Percentiles rank a stretch among this genome's conserved stretches.
These are phyloP conservation scores for Scedosporium minutisporum DNA, from an alignment of 2,329 filamentous ascomycete genomes.

Conservation along the genomic window DNA sequence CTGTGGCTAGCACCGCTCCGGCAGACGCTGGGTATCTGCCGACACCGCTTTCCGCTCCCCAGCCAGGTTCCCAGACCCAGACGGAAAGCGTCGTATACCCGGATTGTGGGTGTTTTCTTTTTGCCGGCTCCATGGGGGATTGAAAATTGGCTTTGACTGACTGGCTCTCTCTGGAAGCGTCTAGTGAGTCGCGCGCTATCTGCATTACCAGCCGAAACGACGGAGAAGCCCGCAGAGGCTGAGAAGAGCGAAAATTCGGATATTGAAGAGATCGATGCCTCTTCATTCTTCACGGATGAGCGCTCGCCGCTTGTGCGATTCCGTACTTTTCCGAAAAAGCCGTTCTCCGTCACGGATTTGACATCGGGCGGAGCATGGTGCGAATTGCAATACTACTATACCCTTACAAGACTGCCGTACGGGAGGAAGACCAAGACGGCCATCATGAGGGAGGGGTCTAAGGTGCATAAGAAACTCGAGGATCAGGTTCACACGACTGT, in stretches of 20 bases:
- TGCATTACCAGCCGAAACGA: background rate
- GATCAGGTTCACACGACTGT: slow-evolving; percentile 75
- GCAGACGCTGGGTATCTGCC: background rate
- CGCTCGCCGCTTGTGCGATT: slow-evolving; percentile 65
- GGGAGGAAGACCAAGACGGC: slow-evolving; percentile 66
- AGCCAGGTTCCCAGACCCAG: background rate
- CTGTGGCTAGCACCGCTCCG: background rate
- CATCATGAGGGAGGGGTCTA: slow-evolving; percentile 76
- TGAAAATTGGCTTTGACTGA: slow-evolving; percentile 35
- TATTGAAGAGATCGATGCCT: slow-evolving; percentile 13
- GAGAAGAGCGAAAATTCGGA: slow-evolving; percentile 10
- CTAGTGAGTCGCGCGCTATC: slow-evolving; percentile 45
- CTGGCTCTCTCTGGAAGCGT: slow-evolving; percentile 46
- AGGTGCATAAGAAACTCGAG: slow-evolving; percentile 74
- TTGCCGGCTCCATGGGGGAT: slow-evolving; percentile 7
- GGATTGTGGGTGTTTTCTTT: slow-evolving; percentile 36
- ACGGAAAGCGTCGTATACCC: slow-evolving; percentile 32
- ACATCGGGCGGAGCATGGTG: slow-evolving; percentile 89
- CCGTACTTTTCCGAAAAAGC: slow-evolving; percentile 64
- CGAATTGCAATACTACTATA: slow-evolving; percentile 88
- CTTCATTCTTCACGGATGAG: slow-evolving; percentile 19
- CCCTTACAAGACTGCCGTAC: slow-evolving; percentile 58
- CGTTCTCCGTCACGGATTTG: slow-evolving; percentile 79
- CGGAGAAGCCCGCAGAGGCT: slow-evolving; percentile 7
- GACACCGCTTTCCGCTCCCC: background rate